A percentile compares a stretch with the other conserved stretches of the same genome.
phyloP scores from a whole-genome alignment of 305 asterid genomes.

The Nicotiana rustica region DNA sequence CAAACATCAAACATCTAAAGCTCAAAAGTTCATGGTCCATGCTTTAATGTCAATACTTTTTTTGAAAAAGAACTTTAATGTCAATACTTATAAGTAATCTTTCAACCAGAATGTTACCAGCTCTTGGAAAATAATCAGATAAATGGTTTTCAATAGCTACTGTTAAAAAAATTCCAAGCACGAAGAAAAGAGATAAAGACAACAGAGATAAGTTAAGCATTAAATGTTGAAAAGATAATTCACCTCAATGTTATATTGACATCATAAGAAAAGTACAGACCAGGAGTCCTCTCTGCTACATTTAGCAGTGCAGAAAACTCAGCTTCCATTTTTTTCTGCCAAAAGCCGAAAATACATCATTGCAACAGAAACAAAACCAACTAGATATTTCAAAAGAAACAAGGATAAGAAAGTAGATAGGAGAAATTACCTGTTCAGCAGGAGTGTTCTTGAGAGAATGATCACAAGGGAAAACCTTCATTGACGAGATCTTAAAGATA shows the following conservation, averaged over 20 bases:
- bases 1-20: constrained; percentile 25
- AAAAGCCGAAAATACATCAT: constrained; percentile 40
- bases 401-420: constrained; percentile 23
- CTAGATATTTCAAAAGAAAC: not conserved
- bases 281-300: constrained; percentile 73
- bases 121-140: constrained; percentile 19
- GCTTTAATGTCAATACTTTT: not conserved
- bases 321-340: constrained; percentile 84
- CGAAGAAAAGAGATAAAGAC: constrained; percentile 15
- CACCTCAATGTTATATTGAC: constrained; percentile 94
- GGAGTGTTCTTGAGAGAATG: constrained; percentile 77
- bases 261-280: constrained; percentile 90
- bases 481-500: constrained; percentile 76
- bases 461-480: constrained; percentile 90
- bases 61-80: not conserved
- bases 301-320: constrained; percentile 72
- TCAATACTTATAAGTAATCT: constrained; percentile 3
- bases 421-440: constrained; percentile 66
- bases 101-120: constrained; percentile 20
- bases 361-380: constrained; percentile 34
- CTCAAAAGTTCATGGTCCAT: constrained; percentile 28
- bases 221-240: constrained; percentile 34
- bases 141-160: not conserved
- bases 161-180: constrained; percentile 13
- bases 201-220: constrained; percentile 3